phyloP scores from a whole-genome alignment of 441 rosid genomes.

The Kokia cookei region DNA sequence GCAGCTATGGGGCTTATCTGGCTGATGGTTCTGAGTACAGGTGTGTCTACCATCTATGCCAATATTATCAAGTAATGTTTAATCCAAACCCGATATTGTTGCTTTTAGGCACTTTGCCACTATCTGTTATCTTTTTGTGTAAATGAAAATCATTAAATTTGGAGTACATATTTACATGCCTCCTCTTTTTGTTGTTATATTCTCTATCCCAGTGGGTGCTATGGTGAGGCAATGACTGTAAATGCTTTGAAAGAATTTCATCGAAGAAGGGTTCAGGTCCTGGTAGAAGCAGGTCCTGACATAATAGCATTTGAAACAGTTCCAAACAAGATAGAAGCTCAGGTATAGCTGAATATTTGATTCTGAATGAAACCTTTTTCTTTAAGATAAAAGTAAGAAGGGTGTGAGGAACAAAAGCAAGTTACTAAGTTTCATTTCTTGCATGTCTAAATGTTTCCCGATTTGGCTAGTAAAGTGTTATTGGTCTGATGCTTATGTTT shows the following conservation, averaged over 20 bases:
- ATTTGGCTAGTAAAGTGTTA: background rate
- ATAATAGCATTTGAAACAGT: slow-evolving; percentile 86
- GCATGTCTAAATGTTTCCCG: background rate
- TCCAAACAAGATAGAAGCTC: slow-evolving; percentile 92
- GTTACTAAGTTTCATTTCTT: background rate
- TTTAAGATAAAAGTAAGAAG: background rate
- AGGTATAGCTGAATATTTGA: slow-evolving; percentile 33
- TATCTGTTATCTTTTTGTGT: background rate
- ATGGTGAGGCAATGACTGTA: slow-evolving; percentile 58
- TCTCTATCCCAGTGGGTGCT: slow-evolving; percentile 45
- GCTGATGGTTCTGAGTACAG: slow-evolving; percentile 98
- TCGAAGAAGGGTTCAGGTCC: slow-evolving; percentile 67
- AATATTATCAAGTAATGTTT: background rate
- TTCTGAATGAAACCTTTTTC: background rate
- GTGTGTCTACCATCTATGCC: slow-evolving; percentile 20
- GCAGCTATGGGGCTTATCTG: slow-evolving; percentile 91
- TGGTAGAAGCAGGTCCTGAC: slow-evolving; percentile 68
- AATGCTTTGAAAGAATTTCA: slow-evolving; percentile 70
- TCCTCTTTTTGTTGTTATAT: slow-evolving; percentile 14
- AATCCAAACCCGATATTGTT: background rate
- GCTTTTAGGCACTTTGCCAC: background rate
- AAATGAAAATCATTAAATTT: background rate
- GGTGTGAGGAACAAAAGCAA: background rate
- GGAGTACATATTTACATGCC: background rate
- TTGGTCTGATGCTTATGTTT: background rate